Evolutionary conservation across 2,329 filamentous ascomycete species (phyloP).

Genomic region (Pestalotiopsis sp.): DNA sequence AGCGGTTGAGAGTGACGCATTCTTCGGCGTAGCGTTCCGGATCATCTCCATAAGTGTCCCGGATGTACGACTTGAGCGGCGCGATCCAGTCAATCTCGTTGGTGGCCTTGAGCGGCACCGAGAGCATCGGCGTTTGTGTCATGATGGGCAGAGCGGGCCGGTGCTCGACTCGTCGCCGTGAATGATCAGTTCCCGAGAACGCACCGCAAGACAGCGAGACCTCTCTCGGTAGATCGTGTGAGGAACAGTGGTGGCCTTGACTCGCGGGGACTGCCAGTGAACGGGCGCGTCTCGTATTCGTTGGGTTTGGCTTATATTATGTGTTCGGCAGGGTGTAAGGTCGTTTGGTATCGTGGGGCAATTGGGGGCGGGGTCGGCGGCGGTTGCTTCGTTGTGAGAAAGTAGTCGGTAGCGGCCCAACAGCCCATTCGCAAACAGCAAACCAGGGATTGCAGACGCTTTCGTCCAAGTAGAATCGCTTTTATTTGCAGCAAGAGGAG

Average conservation of each 20-base stretch:
- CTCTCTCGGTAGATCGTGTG: background rate
- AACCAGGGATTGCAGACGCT: background rate
- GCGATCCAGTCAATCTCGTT: constrained; percentile 98
- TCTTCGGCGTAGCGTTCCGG: constrained; percentile 95
- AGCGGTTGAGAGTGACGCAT: constrained; percentile 88
- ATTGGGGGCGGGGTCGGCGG: constrained; percentile 1
- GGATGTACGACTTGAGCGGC: constrained; percentile 91
- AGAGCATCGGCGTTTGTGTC: constrained; percentile 93
- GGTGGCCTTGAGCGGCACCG: constrained; percentile 87
- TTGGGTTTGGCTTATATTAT: background rate
- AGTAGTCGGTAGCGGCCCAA: background rate
- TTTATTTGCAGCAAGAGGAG: background rate
- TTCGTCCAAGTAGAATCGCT: background rate
- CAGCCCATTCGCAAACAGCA: background rate
- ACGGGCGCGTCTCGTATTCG: background rate
- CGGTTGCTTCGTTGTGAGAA: background rate
- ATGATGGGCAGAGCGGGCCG: constrained; percentile 42
- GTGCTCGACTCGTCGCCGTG: background rate
- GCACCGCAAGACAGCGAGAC: background rate
- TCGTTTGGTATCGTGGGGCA: constrained; percentile 8
- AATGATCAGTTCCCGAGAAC: background rate
- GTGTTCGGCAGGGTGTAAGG: background rate
- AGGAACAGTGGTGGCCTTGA: background rate
- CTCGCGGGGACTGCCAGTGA: background rate
- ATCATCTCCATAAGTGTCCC: constrained; percentile 92